Evolutionary conservation across 371 early-diverging fungal genomes (phyloP), one percentile per base, ranked within the genome.

Genomic region (Apophysomyces trapeziformis): DNA sequence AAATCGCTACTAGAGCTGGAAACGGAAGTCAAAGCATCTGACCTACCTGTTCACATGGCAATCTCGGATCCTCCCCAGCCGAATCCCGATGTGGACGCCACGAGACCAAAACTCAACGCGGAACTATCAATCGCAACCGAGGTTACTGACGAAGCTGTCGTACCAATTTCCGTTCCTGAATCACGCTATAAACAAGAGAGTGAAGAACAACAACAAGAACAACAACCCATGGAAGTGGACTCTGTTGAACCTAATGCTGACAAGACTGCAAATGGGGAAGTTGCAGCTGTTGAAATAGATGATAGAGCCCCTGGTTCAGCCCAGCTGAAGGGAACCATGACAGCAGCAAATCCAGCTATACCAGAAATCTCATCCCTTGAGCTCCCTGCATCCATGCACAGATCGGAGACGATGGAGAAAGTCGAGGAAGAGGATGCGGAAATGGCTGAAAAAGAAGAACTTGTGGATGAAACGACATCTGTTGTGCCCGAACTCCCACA

Each of bases 1-100:
- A 66, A 60, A 41, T 66, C 72, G 1, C 47, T 68, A n/a, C 66
- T 62, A 11, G 61, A 68, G 57, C 58, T 66, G 2, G 72, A 72
- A 62, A 46, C 57, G 44, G 67, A 71, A 39, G 67, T 38, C 35
- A 38, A 46, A 38, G 62, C 57, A 56, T 43, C 41, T 44, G 68
- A 45, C 68, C 54, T 63, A 14, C 58, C 63, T 41, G 35, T 50
- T 50, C 54, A 50, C 54, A 50, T 50, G 54, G 54, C 54, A 50
- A 50, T 50, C 21, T 50, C 54, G 54, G 54, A 50, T 26, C 54
- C 21, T 21, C 54, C 54, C 18, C 54, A 50, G 54, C 54, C 54
- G 54, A 50, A 50, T 50, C 54, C 54, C 54, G 54, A 50, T 50
- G 54, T 50, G 54, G 54, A 50, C 54, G 54, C 54, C 54, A 50